Percentiles rank a stretch among this genome's conserved stretches.
phyloP scores from a whole-genome alignment of 495 filamentous ascomycete species.

The Xylaria venustula region DNA sequence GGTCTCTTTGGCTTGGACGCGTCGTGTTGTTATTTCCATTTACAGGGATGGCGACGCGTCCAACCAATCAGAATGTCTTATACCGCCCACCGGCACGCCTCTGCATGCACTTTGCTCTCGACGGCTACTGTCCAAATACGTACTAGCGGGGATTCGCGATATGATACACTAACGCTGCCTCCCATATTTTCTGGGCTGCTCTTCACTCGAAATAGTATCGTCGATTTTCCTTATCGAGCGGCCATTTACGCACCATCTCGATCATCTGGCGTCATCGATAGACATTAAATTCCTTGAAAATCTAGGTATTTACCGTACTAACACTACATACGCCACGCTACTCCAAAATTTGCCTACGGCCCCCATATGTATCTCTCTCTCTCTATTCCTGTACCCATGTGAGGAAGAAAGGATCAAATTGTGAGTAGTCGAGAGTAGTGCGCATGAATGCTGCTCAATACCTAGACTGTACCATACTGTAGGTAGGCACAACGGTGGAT shows the following conservation, averaged over 20 bases:
- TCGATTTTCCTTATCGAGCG: no score
- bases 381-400: not conserved
- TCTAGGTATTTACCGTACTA: no score
- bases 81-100: not conserved
- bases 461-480: not conserved
- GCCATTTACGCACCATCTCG: no score
- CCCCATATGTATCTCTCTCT: no score
- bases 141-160: not conserved
- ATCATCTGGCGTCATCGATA: no score
- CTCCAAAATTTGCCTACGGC: no score
- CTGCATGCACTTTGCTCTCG: constrained; percentile 11
- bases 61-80: constrained; percentile 2
- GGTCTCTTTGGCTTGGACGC: constrained; percentile 10
- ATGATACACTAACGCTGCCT: no score
- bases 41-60: constrained; percentile 9
- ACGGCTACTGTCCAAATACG: not conserved
- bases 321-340: no score
- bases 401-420: not conserved
- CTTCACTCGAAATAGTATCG: not conserved
- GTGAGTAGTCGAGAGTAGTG: no score
- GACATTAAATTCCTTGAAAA: no score
- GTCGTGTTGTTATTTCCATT: constrained; percentile 12
- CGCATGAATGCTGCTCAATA: no score
- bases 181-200: not conserved
- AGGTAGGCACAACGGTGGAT: not conserved